Evolutionary conservation across 768 basidiomycete genomes (phyloP).

Genomic region (Calocera cornea): DNA sequence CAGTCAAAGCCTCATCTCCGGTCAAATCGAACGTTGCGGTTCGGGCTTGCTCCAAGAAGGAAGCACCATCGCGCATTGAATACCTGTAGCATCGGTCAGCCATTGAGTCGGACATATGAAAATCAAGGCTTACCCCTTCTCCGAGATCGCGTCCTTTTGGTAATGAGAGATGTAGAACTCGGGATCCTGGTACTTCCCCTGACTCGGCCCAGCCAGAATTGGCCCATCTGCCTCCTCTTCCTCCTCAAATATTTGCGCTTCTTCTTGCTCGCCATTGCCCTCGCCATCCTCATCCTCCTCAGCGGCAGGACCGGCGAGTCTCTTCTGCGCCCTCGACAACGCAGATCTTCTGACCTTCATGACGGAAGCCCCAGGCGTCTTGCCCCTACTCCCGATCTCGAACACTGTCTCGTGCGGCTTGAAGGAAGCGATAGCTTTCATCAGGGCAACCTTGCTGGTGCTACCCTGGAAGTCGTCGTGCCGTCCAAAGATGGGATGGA

Average conservation of each 20-base stretch:
- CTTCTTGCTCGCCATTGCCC: conserved; percentile 26
- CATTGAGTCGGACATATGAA: background rate
- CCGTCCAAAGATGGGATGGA: conserved; percentile 47
- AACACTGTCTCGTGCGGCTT: conserved; percentile 80
- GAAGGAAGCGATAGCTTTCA: conserved; percentile 69
- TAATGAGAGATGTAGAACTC: conserved; percentile 89
- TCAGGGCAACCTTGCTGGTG: conserved; percentile 39
- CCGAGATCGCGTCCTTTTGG: conserved; percentile 72
- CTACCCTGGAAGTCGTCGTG: conserved; percentile 36
- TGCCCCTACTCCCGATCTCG: conserved; percentile 68
- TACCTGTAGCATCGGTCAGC: conserved; percentile 39
- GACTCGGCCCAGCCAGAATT: conserved; percentile 14
- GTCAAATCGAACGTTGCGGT: conserved; percentile 69
- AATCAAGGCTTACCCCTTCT: conserved; percentile 61
- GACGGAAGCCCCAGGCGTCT: conserved; percentile 45
- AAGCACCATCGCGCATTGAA: conserved; percentile 72
- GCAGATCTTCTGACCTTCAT: conserved; percentile 85
- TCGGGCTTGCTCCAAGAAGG: conserved; percentile 73
- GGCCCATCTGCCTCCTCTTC: conserved; percentile 53
- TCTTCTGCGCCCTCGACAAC: conserved; percentile 47
- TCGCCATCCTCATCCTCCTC: conserved; percentile 5
- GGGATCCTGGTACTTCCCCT: conserved; percentile 52
- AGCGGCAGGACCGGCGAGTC: conserved; percentile 20
- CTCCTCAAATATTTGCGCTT: conserved; percentile 39
- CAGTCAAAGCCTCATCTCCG: conserved; percentile 55